Evolutionary conservation across 345 rosid species (phyloP).

Genomic region (Eucalyptus melliodora): DNA sequence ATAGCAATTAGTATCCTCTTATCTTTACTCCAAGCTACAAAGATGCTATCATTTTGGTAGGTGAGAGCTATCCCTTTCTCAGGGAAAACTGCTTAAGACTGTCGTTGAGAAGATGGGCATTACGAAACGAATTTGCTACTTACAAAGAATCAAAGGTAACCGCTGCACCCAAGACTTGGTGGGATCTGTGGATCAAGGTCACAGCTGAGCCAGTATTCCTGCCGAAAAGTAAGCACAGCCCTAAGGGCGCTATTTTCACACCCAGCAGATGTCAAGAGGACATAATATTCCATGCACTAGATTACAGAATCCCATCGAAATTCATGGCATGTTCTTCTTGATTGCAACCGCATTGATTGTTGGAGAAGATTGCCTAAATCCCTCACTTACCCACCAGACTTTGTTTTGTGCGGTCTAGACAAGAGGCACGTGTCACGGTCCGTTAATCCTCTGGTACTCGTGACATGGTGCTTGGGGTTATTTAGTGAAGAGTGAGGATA

Average conservation of each 20-base stretch:
- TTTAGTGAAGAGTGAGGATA: no score
- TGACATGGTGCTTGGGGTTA: no score
- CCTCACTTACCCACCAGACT: conserved; percentile 45
- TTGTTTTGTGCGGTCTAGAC: conserved; percentile 39
- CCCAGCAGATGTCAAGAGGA: conserved; percentile 43
- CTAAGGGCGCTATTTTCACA: conserved; percentile 49
- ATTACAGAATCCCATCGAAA: conserved; percentile 56
- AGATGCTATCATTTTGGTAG: conserved; percentile 55
- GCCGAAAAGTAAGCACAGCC: conserved; percentile 46
- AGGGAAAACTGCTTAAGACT: conserved; percentile 46
- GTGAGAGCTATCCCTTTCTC: conserved; percentile 63
- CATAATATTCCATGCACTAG: conserved; percentile 55
- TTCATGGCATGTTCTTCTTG: conserved; percentile 64
- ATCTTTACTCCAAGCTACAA: conserved; percentile 52
- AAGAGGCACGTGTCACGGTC: not conserved
- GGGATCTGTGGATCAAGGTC: conserved; percentile 66
- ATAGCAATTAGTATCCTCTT: conserved; percentile 37
- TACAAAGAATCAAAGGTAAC: conserved; percentile 54
- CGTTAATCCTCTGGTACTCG: fast-evolving
- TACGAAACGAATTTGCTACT: conserved; percentile 39
- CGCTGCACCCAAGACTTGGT: conserved; percentile 45
- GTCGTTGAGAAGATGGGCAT: conserved; percentile 27
- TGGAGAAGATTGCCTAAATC: conserved; percentile 29
- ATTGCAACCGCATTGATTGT: conserved; percentile 29
- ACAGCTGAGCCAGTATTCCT: conserved; percentile 58